Evolutionary conservation across 2,329 filamentous ascomycete genomes (phyloP), one percentile per base, ranked within the genome.

Genomic region (Lachnellula occidentalis): DNA sequence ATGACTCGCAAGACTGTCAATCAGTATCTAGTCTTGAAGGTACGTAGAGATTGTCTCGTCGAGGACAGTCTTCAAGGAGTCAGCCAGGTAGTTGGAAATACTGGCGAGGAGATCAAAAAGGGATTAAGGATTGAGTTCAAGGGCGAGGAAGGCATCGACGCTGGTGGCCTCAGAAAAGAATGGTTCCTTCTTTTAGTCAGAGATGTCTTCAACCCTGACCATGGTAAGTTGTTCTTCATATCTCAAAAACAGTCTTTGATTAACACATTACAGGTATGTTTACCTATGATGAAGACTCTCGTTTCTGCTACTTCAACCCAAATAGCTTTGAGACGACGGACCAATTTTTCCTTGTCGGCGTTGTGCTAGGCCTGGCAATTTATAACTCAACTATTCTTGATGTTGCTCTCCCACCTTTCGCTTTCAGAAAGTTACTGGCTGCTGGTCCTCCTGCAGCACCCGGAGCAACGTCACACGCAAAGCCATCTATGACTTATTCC

Each of bases 381-480:
- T 95, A 96, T 73, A 96, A 96, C 70, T 95, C 90, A 2, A 96
- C 90, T 0, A 96, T 96, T 61, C 76, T 96, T 17, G 92, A 96
- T 67, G 81, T 96, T 48, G 88, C 90, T 2, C 78, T 96, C 19
- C 92, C 92, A 1, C 88, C 91, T 0, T 95, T 96, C 69, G 86
- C 88, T 1, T 96, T 95, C 68, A 85, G 90, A 61, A 96, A 95
- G 69, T 78, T 96, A 19, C 77, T 96, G 41, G 84, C 88, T 3
- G 83, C 89, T 8, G 87, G 86, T 1, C 88, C 90, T n/a, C 72
- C 78, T 1, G 76, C 81, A 11, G 75, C 77, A 15, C 73, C 76
- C 21, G 78, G 78, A 8, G 75, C 76, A 17, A 76, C 78, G 24
- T 78, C 79, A 1, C 79, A 83, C 55, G 78, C 81, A 3, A 75